Percentiles rank a stretch among this genome's conserved stretches.
phyloP scores from a whole-genome alignment of 2,329 filamentous ascomycete species.

The Arthrobotrys conoides region DNA sequence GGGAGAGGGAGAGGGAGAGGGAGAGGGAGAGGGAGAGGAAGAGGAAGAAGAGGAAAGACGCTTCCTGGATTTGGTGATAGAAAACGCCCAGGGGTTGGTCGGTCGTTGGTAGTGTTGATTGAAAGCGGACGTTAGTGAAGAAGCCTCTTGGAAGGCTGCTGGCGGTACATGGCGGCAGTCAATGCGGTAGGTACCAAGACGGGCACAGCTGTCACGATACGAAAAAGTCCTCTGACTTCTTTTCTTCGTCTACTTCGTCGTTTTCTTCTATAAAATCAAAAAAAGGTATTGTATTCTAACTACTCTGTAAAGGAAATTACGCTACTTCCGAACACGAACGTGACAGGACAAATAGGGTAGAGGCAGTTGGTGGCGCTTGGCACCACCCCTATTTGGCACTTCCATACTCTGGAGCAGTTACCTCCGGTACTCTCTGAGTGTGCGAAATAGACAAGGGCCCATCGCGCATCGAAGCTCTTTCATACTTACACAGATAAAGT shows the following conservation, averaged over 20 bases:
- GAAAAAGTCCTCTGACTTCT: neutral
- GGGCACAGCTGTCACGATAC: neutral
- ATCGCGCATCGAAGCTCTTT: too few relatives aligned
- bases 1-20: neutral
- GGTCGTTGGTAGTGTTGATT: neutral
- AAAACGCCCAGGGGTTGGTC: slow-evolving; percentile 15
- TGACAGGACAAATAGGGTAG: slow-evolving; percentile 25
- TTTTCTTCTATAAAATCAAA: too few relatives aligned
- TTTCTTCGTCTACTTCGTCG: neutral
- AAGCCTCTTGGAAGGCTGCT: neutral
- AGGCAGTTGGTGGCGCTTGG: slow-evolving; percentile 32
- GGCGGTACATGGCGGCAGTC: slow-evolving; percentile 8
- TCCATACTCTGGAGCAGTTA: too few relatives aligned
- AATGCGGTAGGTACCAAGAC: neutral
- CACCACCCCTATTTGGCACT: slow-evolving; percentile 42
- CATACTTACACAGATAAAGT: too few relatives aligned
- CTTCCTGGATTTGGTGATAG: neutral
- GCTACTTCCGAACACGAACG: slow-evolving; percentile 26
- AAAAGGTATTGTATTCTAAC: neutral
- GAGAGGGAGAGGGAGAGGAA: too few relatives aligned
- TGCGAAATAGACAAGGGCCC: neutral
- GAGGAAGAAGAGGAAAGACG: too few relatives aligned
- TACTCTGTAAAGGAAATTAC: neutral
- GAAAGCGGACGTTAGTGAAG: neutral
- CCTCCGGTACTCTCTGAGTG: too few relatives aligned